These are phyloP conservation scores for Fraxinus dipetala DNA, from an alignment of 305 asterid genomes.

Conservation along the genomic window DNA sequence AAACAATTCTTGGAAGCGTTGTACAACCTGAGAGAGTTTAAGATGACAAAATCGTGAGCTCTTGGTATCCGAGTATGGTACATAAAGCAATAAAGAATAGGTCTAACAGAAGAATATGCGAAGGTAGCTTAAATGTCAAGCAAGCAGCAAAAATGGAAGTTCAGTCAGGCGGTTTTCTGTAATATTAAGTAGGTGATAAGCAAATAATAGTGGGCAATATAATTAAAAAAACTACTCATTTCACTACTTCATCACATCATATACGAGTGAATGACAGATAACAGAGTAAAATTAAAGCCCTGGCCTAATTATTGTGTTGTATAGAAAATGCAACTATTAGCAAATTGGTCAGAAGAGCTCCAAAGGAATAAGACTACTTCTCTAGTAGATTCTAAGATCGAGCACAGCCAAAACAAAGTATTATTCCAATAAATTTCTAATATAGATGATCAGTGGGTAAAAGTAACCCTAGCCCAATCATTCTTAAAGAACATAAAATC, in stretches of 20 bases:
- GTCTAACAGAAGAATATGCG: background rate
- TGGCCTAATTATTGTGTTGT: background rate
- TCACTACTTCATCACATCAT: background rate
- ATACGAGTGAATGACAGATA: background rate
- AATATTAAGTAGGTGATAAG: background rate
- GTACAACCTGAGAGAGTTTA: slow-evolving; percentile 70
- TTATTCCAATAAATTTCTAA: background rate
- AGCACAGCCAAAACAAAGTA: background rate
- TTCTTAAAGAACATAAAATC: slow-evolving; percentile 8
- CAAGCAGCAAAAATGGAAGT: background rate
- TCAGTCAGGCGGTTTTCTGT: background rate
- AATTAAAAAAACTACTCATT: background rate
- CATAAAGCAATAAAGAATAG: background rate
- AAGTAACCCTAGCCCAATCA: slow-evolving; percentile 3
- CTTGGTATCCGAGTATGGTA: background rate
- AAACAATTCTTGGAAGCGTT: slow-evolving; percentile 98
- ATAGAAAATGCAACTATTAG: background rate
- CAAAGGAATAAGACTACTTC: background rate
- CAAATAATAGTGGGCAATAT: background rate
- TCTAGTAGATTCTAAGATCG: background rate
- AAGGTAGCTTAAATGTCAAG: background rate
- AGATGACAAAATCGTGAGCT: slow-evolving; percentile 10
- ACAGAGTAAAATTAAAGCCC: background rate
- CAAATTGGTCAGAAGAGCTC: background rate
- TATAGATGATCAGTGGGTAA: background rate